Conservation (phyloP, 2,329 filamentous ascomycete genomes). For the Cercospora zeae-maydis region DNA sequence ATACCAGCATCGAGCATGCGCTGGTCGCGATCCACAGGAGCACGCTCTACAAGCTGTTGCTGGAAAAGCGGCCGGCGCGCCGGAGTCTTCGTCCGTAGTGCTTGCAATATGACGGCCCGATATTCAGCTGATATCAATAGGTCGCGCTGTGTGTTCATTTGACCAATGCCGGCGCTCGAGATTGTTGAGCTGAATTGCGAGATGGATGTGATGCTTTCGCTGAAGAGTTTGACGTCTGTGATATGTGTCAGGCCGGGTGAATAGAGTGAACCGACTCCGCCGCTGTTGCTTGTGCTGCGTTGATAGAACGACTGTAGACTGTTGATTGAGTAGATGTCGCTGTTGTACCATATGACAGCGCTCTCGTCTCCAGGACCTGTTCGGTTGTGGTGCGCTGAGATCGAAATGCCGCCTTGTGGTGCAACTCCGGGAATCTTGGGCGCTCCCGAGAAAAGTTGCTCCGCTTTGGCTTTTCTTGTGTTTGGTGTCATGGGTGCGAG, state of each 20-base stretch:
- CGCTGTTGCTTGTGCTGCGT: slow-evolving; percentile 36
- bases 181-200: slow-evolving; percentile 41
- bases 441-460: slow-evolving; percentile 44
- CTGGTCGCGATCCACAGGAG: slow-evolving; percentile 37
- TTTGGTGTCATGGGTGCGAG: slow-evolving; percentile 52
- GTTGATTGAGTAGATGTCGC: slow-evolving; percentile 44
- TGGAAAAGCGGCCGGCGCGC: slow-evolving; percentile 33
- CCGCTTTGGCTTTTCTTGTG: slow-evolving; percentile 46
- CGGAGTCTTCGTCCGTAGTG: slow-evolving; percentile 33
- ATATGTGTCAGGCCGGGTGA: slow-evolving; percentile 42
- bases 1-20: slow-evolving; percentile 44
- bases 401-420: slow-evolving; percentile 43
- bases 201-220: slow-evolving; percentile 44
- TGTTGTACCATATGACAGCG: slow-evolving; percentile 47
- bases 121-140: slow-evolving; percentile 45
- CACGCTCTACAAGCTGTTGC: slow-evolving; percentile 29
- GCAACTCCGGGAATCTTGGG: slow-evolving; percentile 33
- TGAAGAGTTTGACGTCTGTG: slow-evolving; percentile 41
- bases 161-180: slow-evolving; percentile 36
- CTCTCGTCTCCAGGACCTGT: slow-evolving; percentile 43
- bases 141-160: slow-evolving; percentile 46
- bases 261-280: slow-evolving; percentile 39
- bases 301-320: slow-evolving; percentile 47
- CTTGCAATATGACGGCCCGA: slow-evolving; percentile 43
- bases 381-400: slow-evolving; percentile 34